Evolutionary conservation across 208 protist genomes (phyloP).

Genomic region (Leishmania tarentolae): DNA sequence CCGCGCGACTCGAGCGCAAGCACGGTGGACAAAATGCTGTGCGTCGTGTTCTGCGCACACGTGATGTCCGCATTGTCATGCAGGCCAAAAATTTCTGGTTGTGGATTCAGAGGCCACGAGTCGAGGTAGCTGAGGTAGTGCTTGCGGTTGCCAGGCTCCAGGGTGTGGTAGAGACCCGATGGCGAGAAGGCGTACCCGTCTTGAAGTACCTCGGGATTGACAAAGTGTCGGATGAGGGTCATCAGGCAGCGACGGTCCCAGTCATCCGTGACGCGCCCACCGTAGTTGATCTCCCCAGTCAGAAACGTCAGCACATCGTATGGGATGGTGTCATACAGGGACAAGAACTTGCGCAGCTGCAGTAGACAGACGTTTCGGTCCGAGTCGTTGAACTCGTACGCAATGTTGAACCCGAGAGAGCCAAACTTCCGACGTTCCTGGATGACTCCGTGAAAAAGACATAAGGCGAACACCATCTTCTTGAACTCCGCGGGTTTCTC

Average conservation of each 20-base stretch:
- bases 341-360: constrained; percentile 93
- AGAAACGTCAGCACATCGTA: constrained; percentile 95
- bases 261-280: constrained; percentile 97
- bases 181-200: constrained; percentile 91
- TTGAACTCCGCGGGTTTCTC: constrained; percentile 88
- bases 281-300: constrained; percentile 97
- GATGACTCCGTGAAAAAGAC: constrained; percentile 95
- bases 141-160: constrained; percentile 83
- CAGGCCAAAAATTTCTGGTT: constrained; percentile 96
- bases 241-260: constrained; percentile 95
- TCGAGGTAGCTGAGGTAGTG: constrained; percentile 90
- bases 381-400: constrained; percentile 96
- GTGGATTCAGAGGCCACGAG: constrained; percentile 92
- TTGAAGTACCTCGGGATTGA: constrained; percentile 84
- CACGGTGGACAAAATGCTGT: constrained; percentile 81
- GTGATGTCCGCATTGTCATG: constrained; percentile 98
- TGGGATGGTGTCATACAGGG: constrained; percentile 92
- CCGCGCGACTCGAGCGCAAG: constrained; percentile 83
- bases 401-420: constrained; percentile 96
- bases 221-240: constrained; percentile 95
- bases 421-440: constrained; percentile 96
- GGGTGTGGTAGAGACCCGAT: constrained; percentile 88
- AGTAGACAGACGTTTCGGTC: constrained; percentile 93
- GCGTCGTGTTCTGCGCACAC: constrained; percentile 88
- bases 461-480: constrained; percentile 93